Conservation (phyloP, 495 filamentous ascomycete genomes). For the Penicillium waksmanii region DNA sequence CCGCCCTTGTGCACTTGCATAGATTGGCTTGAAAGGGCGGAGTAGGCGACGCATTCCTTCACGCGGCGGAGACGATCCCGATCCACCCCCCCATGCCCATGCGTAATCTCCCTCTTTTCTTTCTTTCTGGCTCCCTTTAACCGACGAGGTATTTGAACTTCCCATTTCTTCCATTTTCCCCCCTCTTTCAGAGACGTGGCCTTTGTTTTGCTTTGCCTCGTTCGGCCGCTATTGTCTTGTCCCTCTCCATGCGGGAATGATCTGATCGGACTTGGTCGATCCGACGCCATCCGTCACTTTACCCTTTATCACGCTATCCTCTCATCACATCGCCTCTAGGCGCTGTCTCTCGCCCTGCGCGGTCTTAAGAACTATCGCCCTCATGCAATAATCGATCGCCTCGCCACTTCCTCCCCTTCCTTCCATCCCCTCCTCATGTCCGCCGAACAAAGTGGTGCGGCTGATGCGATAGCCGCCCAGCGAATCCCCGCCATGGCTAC, state of each 20-base stretch:
- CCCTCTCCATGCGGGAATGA: constrained; percentile 29
- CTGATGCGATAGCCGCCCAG: constrained; percentile 15
- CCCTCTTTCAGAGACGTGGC: constrained; percentile 17
- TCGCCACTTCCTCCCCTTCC: constrained; percentile 19
- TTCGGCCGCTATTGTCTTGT: constrained; percentile 12
- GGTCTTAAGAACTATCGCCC: constrained; percentile 10
- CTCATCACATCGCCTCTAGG: constrained; percentile 8
- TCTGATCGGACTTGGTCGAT: constrained; percentile 27
- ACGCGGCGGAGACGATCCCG: constrained; percentile 24
- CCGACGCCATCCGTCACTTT: constrained; percentile 28
- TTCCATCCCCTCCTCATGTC: constrained; percentile 24
- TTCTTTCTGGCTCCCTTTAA: constrained; percentile 1
- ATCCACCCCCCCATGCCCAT: constrained; percentile 9
- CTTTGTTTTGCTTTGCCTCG: constrained; percentile 5
- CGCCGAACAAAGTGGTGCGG: constrained; percentile 24
- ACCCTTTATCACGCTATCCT: constrained; percentile 18
- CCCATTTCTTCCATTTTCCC: constrained; percentile 1
- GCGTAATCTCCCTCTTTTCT: constrained; percentile 23
- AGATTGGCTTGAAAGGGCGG: neutral
- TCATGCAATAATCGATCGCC: constrained; percentile 35
- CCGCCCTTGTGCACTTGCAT: neutral
- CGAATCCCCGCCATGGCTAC: constrained; percentile 66
- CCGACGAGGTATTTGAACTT: constrained; percentile 7
- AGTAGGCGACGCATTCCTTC: constrained; percentile 24
- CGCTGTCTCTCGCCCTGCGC: neutral